Percentiles rank a stretch among this genome's conserved stretches.
Conservation (phyloP, 1,284 basidiomycete genomes). For the Golubevia sp. region DNA sequence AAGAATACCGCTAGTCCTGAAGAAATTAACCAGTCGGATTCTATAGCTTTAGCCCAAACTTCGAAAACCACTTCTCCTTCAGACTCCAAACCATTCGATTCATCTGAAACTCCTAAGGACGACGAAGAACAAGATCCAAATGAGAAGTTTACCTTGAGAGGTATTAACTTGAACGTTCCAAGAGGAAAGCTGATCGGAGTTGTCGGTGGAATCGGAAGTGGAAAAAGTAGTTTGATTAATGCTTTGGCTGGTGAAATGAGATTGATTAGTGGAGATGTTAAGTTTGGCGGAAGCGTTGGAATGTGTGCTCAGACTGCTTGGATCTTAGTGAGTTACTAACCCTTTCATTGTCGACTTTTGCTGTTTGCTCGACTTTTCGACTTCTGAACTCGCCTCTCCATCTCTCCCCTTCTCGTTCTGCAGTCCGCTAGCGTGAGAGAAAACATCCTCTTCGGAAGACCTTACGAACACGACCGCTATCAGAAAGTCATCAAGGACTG, state of each 20-base stretch:
- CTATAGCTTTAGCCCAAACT: not conserved
- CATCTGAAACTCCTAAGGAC: not conserved
- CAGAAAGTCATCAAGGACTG: constrained; percentile 76
- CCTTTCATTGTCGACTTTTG: not conserved
- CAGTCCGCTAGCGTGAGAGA: constrained; percentile 70
- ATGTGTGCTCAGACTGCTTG: constrained; percentile 8
- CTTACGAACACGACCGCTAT: constrained; percentile 77
- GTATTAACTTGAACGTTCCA: constrained; percentile 9
- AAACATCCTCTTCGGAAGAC: constrained; percentile 82
- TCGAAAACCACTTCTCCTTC: not conserved
- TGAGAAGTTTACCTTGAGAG: constrained; percentile 1
- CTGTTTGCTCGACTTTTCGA: not conserved
- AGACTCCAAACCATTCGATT: not conserved
- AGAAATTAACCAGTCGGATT: not conserved
- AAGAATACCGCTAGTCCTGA: not conserved
- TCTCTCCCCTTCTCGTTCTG: constrained; percentile 20
- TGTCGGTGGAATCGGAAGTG: constrained; percentile 14
- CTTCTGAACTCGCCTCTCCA: too few relatives aligned
- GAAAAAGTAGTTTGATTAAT: constrained; percentile 18
- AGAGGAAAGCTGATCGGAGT: constrained; percentile 11
- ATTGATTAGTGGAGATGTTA: constrained; percentile 11
- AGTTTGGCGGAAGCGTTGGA: constrained; percentile 6
- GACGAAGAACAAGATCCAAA: not conserved
- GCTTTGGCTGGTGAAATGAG: constrained; percentile 19
- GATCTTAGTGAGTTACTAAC: constrained; percentile 1